Conservation (phyloP, 306 rosid species). For the Carpinus fangiana region DNA sequence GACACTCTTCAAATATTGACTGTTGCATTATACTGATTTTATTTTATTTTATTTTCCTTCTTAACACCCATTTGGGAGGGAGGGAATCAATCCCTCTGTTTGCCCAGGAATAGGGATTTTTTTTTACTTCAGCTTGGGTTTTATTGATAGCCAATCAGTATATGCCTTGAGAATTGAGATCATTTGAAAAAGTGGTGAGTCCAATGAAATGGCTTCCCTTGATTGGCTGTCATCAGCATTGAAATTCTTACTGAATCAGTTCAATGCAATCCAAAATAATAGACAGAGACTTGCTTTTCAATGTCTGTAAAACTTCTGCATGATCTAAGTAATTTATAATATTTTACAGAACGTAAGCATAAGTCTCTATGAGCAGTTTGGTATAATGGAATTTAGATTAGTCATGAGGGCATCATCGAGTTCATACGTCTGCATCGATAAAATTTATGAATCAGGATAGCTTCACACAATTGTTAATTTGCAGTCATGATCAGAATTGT, state of each 20-base stretch:
- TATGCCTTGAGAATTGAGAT: not conserved
- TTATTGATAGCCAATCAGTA: not conserved
- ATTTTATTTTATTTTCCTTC: not conserved
- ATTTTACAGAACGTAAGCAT: not conserved
- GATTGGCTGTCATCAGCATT: not conserved
- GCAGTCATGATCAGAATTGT: not conserved
- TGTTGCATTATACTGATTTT: not conserved
- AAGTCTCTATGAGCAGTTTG: not conserved
- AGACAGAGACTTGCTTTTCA: not conserved
- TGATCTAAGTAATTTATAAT: not conserved
- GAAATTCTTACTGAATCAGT: not conserved
- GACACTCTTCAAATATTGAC: conserved; percentile 2
- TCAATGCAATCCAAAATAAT: not conserved
- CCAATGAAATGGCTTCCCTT: not conserved
- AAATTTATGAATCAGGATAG: not conserved
- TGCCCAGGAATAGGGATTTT: not conserved
- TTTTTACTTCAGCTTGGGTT: not conserved
- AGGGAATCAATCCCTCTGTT: not conserved
- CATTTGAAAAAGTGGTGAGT: not conserved
- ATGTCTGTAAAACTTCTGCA: not conserved
- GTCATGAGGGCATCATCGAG: not conserved
- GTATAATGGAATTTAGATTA: not conserved
- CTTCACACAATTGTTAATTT: not conserved
- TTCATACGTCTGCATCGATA: not conserved
- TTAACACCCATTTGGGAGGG: not conserved